phyloP scores from a whole-genome alignment of 768 basidiomycete genomes.

The Podaxis rugospora region DNA sequence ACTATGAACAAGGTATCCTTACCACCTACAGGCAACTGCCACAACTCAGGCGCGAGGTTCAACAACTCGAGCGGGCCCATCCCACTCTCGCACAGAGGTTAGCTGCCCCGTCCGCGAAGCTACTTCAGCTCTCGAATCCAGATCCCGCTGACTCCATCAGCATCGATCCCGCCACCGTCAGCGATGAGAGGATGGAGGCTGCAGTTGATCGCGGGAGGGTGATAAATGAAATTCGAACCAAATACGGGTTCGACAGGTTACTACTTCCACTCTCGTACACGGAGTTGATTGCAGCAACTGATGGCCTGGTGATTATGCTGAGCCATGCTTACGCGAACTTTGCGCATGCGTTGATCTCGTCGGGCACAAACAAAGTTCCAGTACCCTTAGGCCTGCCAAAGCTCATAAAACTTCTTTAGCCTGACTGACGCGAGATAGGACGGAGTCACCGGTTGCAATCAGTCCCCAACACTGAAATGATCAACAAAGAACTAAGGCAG shows the following conservation, averaged over 20 bases:
- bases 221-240: background rate
- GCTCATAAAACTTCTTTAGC: too few species aligned
- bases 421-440: too few species aligned
- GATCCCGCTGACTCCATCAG: background rate
- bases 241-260: background rate
- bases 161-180: background rate
- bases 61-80: background rate
- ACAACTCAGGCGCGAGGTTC: background rate
- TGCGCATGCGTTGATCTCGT: background rate
- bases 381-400: background rate
- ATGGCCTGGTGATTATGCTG: background rate
- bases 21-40: background rate
- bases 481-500: too few species aligned
- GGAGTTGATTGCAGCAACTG: background rate
- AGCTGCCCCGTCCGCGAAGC: background rate
- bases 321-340: background rate
- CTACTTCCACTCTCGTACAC: background rate
- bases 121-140: background rate
- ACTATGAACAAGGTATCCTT: background rate
- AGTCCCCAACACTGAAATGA: too few species aligned
- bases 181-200: background rate
- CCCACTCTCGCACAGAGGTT: background rate
- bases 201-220: background rate
- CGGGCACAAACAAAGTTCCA: background rate
- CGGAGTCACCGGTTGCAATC: too few species aligned